Percentiles rank a stretch among this genome's conserved stretches.
phyloP scores from a whole-genome alignment of 1,139 yeast genomes.

The Nakaseomyces bracarensis region DNA sequence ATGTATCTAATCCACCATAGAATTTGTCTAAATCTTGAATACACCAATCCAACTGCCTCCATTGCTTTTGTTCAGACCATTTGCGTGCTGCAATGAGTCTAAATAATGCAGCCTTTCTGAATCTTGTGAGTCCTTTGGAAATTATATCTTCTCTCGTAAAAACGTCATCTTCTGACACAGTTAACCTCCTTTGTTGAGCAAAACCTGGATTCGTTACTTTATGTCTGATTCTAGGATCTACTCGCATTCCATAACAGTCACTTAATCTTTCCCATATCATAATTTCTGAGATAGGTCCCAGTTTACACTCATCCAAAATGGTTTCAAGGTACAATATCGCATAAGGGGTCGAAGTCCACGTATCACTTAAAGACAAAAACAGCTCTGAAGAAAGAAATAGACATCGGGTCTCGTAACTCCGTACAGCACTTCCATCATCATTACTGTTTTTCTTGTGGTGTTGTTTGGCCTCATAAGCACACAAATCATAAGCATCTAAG shows the following conservation, averaged over 20 bases:
- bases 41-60: constrained; percentile 30
- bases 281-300: constrained; percentile 33
- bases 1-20: constrained; percentile 16
- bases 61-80: constrained; percentile 42
- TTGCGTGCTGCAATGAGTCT: constrained; percentile 65
- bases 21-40: constrained; percentile 20
- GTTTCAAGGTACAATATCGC: constrained; percentile 35
- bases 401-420: constrained; percentile 36
- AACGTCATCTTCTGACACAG: constrained; percentile 13
- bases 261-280: constrained; percentile 44
- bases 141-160: constrained; percentile 36
- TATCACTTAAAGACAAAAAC: constrained; percentile 34
- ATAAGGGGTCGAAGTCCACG: constrained; percentile 36
- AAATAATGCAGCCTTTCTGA: constrained; percentile 75
- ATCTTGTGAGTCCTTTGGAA: constrained; percentile 49
- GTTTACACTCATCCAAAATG: constrained; percentile 31
- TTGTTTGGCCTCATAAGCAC: constrained; percentile 11
- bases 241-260: constrained; percentile 34
- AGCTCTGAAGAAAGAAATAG: constrained; percentile 34
- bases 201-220: constrained; percentile 12
- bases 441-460: constrained; percentile 11
- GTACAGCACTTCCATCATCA: constrained; percentile 16
- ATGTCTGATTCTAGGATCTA: constrained; percentile 28
- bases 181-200: constrained; percentile 10
- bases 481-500: constrained; percentile 33